Evolutionary conservation across 2,329 filamentous ascomycete species (phyloP), one percentile per base, ranked within the genome.

Genomic region (Pyricularia grisea): DNA sequence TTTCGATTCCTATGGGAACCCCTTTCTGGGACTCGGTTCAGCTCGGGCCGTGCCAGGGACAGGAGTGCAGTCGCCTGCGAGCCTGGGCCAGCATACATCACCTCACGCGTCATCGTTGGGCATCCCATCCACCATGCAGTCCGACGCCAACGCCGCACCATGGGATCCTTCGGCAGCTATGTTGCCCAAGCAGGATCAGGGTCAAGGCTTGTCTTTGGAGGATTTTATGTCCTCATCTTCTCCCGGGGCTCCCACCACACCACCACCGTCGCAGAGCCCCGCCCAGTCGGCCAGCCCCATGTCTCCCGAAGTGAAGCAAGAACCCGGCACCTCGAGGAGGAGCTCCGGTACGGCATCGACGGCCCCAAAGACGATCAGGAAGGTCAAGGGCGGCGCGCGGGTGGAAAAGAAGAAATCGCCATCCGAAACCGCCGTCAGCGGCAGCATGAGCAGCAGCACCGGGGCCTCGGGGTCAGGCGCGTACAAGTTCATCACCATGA

Each of bases 401-500:
- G 31, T 68, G 12, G 67, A 63, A 31, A 68, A 68, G 67, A 30
- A 27, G 55, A 64, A 36, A 20, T 58, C 55, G 4, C 69, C 70
- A 1, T 65, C 69, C 1, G 69, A 74, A 67, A 78, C 76, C 11
- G 75, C 75, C 17, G 79, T 73, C 66, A 76, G 65, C 74, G 63
- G 64, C 65, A 69, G 33, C 66, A 67, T 67, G 75, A 74, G 66
- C 25, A 74, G 72, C 64, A 69, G 30, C 68, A 67, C 36, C 67
- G 66, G 1, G 12, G 65, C 30, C 58, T 70, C 10, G 66, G 69
- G 58, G 67, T 69, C 25, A 66, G 68, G 67, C 75, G 61, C 71
- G 28, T 10, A 70, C 1, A 84, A 84, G 69, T 86, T 87, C 73
- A 81, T 87, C 73, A 84, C 87, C 70, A 80, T 87, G 68, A 87